phyloP scores from a whole-genome alignment of 352 stramenopile species.

The Pythium sp. region DNA sequence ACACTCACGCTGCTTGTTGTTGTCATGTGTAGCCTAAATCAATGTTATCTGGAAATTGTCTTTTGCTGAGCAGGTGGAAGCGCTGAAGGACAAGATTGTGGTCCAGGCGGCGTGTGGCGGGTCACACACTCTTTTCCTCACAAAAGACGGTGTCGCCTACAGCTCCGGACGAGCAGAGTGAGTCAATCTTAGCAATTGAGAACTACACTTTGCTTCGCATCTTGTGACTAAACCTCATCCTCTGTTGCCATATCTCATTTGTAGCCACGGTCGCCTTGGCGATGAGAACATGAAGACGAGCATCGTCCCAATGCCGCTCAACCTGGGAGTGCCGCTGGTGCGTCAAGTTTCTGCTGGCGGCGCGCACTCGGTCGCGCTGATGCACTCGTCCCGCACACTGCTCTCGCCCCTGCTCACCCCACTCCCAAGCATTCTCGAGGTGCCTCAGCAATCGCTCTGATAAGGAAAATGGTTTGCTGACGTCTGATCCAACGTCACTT shows the following conservation, averaged over 20 bases:
- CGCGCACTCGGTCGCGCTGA: conserved; percentile 68
- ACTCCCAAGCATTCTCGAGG: conserved; percentile 23
- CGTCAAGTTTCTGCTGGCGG: conserved; percentile 70
- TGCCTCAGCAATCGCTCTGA: conserved; percentile 24
- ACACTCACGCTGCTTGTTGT: not conserved
- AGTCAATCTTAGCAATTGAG: conserved; percentile 19
- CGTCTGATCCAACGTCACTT: not conserved
- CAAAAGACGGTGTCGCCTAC: conserved; percentile 78
- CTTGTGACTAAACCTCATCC: not conserved
- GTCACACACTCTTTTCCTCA: conserved; percentile 88
- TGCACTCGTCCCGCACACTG: conserved; percentile 57
- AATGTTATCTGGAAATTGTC: not conserved
- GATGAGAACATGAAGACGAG: conserved; percentile 53
- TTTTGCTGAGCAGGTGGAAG: conserved; percentile 40
- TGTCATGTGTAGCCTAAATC: not conserved
- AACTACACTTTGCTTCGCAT: not conserved
- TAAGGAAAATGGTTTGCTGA: not conserved
- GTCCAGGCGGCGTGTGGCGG: conserved; percentile 76
- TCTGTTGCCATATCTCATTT: conserved; percentile 3
- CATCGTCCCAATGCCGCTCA: conserved; percentile 44
- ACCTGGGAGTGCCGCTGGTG: conserved; percentile 56
- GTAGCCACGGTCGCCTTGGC: conserved; percentile 67
- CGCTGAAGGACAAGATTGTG: conserved; percentile 53
- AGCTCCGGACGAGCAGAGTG: conserved; percentile 84
- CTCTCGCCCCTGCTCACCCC: conserved; percentile 64